phyloP scores from a whole-genome alignment of 768 basidiomycete species.

The Auriscalpium microsporum region DNA sequence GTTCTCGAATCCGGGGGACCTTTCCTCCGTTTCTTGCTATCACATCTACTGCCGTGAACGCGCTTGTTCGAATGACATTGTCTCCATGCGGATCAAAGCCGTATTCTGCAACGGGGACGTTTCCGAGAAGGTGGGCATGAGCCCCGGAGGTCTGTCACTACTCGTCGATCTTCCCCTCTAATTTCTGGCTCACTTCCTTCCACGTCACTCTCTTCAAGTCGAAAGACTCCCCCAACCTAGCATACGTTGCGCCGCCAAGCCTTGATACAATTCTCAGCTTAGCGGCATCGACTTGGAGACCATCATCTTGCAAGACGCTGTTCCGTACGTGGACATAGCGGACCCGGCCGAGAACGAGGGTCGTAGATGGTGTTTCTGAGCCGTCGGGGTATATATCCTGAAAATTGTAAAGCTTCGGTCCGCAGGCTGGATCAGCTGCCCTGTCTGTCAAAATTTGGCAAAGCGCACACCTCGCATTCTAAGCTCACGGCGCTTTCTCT shows the following conservation, averaged over 20 bases:
- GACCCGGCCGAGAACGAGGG: constrained; percentile 45
- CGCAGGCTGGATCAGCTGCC: constrained; percentile 19
- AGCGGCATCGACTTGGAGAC: constrained; percentile 33
- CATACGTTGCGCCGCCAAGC: constrained; percentile 48
- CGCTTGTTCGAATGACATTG: no score
- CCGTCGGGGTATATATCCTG: constrained; percentile 38
- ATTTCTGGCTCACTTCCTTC: neutral
- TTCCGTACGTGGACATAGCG: constrained; percentile 45
- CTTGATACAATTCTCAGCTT: constrained; percentile 45
- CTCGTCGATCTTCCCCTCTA: neutral
- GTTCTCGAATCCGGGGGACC: no score
- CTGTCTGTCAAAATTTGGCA: neutral
- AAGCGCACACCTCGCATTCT: constrained; percentile 47
- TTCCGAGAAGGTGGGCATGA: no score
- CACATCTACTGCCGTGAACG: no score
- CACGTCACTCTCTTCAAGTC: constrained; percentile 16
- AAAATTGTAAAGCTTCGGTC: constrained; percentile 37
- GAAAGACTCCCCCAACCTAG: constrained; percentile 37
- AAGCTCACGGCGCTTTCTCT: constrained; percentile 50
- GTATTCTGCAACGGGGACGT: no score
- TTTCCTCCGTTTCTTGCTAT: no score
- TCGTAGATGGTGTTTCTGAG: constrained; percentile 30
- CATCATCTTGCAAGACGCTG: constrained; percentile 35
- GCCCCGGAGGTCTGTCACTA: no score
- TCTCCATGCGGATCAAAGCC: no score